Evolutionary conservation across 805 yeast species (phyloP).

Genomic region (Yarrowia sp.): DNA sequence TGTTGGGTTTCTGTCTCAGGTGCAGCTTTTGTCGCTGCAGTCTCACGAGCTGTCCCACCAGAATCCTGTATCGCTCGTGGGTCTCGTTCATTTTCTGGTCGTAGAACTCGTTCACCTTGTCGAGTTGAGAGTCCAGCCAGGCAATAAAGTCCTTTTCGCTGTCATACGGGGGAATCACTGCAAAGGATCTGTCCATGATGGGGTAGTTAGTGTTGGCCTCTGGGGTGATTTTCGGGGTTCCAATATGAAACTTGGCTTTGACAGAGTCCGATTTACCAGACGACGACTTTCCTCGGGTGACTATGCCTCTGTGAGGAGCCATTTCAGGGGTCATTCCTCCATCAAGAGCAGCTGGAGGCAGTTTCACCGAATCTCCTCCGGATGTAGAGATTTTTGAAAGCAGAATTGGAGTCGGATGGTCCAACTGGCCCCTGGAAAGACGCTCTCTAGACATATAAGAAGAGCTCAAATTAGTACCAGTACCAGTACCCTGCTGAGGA

Average conservation of each 20-base stretch:
- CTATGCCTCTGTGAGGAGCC: neutral
- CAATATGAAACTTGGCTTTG: conserved; percentile 1
- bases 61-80: conserved; percentile 53
- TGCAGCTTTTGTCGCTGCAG: conserved; percentile 48
- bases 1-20: conserved; percentile 27
- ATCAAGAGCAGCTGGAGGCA: conserved; percentile 7
- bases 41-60: conserved; percentile 68
- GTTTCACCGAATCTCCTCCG: neutral
- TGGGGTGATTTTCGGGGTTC: conserved; percentile 13
- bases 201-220: neutral
- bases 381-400: neutral
- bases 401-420: conserved; percentile 7
- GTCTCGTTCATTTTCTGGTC: conserved; percentile 57
- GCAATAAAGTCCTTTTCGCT: conserved; percentile 49
- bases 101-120: conserved; percentile 61
- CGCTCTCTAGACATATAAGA: conserved; percentile 2
- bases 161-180: neutral
- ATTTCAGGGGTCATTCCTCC: neutral
- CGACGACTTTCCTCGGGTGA: neutral
- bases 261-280: neutral
- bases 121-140: conserved; percentile 65
- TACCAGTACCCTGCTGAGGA: neutral
- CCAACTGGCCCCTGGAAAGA: neutral
- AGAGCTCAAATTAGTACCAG: neutral
- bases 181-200: conserved; percentile 8